Percentiles rank a stretch among this genome's conserved stretches.
phyloP scores from a whole-genome alignment of 2,329 filamentous ascomycete species.

The Chaetomium sp. region DNA sequence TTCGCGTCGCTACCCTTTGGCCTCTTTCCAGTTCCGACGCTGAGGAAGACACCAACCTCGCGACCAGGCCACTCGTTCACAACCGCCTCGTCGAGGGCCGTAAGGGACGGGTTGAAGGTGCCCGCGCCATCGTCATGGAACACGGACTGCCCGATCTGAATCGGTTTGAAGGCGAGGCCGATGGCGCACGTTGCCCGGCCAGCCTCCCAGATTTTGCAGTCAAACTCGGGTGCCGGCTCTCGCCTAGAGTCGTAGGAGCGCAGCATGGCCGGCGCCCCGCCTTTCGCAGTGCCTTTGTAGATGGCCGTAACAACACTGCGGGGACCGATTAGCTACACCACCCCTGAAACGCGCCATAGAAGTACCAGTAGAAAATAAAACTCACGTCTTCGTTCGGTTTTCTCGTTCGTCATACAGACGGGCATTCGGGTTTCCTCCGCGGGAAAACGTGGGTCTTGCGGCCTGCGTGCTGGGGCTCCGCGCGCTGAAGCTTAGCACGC shows the following conservation, averaged over 20 bases:
- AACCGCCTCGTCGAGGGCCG: conserved; percentile 84
- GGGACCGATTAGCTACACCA: conserved; percentile 34
- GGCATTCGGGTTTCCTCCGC: conserved; percentile 81
- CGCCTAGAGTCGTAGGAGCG: conserved; percentile 94
- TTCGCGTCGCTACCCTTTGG: conserved; percentile 67
- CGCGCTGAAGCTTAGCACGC: conserved; percentile 77
- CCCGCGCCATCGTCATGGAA: conserved; percentile 93
- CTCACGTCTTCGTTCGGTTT: conserved; percentile 86
- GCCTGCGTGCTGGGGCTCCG: conserved; percentile 62
- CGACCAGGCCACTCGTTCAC: conserved; percentile 94
- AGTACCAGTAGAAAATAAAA: conserved; percentile 27
- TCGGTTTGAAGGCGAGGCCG: conserved; percentile 91
- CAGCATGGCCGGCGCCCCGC: conserved; percentile 70
- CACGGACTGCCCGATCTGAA: conserved; percentile 87
- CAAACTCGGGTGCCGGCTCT: conserved; percentile 86
- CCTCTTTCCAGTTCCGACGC: conserved; percentile 89
- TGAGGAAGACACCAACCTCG: conserved; percentile 89
- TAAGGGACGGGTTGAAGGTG: conserved; percentile 86
- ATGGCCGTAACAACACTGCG: conserved; percentile 83
- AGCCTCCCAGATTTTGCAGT: conserved; percentile 96
- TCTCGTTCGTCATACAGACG: conserved; percentile 85
- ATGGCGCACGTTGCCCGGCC: conserved; percentile 92
- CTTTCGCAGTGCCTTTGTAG: conserved; percentile 77
- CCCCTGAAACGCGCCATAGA: too few relatives aligned
- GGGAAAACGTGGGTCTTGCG: conserved; percentile 55